phyloP scores from a whole-genome alignment of 176 grass and related monocot genomes.

The Aegilops umbellulata region DNA sequence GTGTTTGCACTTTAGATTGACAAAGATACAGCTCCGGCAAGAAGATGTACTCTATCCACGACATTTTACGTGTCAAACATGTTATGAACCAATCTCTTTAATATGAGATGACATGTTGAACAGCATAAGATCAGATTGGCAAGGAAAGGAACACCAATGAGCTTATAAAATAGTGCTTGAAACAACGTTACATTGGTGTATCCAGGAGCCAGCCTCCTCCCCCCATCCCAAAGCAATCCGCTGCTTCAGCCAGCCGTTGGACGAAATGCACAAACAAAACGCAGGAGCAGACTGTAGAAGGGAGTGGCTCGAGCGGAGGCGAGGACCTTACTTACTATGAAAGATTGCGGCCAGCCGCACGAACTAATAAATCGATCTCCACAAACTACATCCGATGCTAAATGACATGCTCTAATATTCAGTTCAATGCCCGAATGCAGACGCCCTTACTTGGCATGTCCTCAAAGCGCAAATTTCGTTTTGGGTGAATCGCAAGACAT shows the following conservation, averaged over 20 bases:
- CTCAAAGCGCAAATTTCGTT: not conserved
- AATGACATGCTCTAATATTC: not conserved
- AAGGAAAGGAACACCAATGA: not conserved
- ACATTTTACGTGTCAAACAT: not conserved
- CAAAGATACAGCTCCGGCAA: not conserved
- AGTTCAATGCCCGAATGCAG: not conserved
- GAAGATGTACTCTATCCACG: not conserved
- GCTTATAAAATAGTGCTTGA: not conserved
- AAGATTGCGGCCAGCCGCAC: not conserved
- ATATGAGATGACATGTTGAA: not conserved
- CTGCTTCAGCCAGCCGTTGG: not conserved
- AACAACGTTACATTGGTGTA: not conserved
- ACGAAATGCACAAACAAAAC: slow-evolving; percentile 23
- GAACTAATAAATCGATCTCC: not conserved
- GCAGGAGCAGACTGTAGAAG: not conserved
- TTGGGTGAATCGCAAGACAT: not conserved
- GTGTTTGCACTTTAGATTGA: not conserved
- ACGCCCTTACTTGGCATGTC: not conserved
- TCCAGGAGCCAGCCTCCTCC: not conserved
- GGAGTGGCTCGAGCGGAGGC: not conserved
- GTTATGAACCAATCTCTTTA: not conserved
- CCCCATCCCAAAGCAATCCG: not conserved
- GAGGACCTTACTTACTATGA: not conserved
- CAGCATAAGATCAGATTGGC: not conserved
- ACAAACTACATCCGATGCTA: not conserved